These are phyloP conservation scores for Colletotrichum truncatum DNA, from an alignment of 2,329 filamentous ascomycete species.

Conservation along the genomic window DNA sequence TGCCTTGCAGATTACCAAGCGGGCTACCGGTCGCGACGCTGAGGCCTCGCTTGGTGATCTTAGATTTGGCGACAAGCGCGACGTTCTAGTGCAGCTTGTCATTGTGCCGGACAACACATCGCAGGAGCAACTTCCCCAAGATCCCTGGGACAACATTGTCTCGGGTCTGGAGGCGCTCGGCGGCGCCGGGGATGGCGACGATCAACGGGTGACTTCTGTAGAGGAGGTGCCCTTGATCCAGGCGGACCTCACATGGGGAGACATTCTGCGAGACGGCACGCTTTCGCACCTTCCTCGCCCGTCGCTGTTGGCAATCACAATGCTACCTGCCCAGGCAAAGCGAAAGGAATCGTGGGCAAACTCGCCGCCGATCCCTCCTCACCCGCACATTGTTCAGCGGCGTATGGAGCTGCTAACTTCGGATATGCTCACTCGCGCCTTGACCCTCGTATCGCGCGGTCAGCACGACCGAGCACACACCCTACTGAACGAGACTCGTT, in stretches of 20 bases:
- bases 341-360: constrained; percentile 73
- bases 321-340: constrained; percentile 76
- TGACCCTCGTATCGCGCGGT: constrained; percentile 89
- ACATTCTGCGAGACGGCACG: constrained; percentile 89
- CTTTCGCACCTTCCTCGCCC: constrained; percentile 87
- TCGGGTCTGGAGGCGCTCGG: constrained; percentile 94
- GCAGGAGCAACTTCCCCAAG: constrained; percentile 87
- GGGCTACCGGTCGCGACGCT: constrained; percentile 91
- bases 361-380: constrained; percentile 88
- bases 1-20: constrained; percentile 94
- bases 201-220: constrained; percentile 83
- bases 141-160: constrained; percentile 97
- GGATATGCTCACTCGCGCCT: constrained; percentile 93
- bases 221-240: constrained; percentile 96
- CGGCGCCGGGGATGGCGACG: constrained; percentile 86
- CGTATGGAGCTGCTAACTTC: constrained; percentile 98
- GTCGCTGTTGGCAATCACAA: constrained; percentile 92
- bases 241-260: constrained; percentile 92
- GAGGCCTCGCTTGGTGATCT: constrained; percentile 93
- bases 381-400: constrained; percentile 93
- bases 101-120: constrained; percentile 86
- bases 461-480: constrained; percentile 96
- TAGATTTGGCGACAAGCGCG: constrained; percentile 92
- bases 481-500: constrained; percentile 89
- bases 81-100: constrained; percentile 92